These are phyloP conservation scores for Colletotrichum sp. DNA, from an alignment of 2,329 filamentous ascomycete genomes.

Conservation along the genomic window DNA sequence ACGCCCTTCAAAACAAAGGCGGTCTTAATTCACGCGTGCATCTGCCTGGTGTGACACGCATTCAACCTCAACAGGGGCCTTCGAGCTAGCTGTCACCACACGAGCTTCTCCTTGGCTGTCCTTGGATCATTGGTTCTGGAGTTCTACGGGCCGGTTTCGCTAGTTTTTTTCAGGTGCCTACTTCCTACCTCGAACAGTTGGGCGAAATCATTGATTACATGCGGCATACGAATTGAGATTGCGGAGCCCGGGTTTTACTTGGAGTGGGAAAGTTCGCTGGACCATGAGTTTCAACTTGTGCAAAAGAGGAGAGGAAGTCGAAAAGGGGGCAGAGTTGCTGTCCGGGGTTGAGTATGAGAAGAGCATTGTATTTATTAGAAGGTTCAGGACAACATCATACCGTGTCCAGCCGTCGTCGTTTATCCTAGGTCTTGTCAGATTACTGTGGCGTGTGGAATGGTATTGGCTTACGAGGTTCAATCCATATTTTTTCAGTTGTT, in stretches of 20 bases:
- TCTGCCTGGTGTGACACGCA: constrained; percentile 3
- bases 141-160: constrained; percentile 14
- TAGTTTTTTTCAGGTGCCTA: neutral
- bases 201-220: constrained; percentile 20
- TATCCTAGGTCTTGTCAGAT: constrained; percentile 12
- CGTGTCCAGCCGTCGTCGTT: neutral
- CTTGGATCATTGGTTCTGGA: constrained; percentile 14
- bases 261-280: neutral
- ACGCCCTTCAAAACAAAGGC: neutral
- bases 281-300: constrained; percentile 3
- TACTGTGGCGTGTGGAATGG: constrained; percentile 13
- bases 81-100: neutral
- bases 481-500: neutral
- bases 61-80: neutral
- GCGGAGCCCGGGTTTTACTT: constrained; percentile 12
- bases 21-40: constrained; percentile 9
- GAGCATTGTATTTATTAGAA: constrained; percentile 20
- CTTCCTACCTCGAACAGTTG: constrained; percentile 9
- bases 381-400: neutral
- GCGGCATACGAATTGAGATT: constrained; percentile 21
- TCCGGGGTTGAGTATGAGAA: neutral
- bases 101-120: neutral
- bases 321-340: constrained; percentile 5
- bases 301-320: constrained; percentile 3
- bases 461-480: constrained; percentile 16